These are phyloP conservation scores for Fusarium goolgardi DNA, from an alignment of 2,329 filamentous ascomycete species.

Conservation along the genomic window DNA sequence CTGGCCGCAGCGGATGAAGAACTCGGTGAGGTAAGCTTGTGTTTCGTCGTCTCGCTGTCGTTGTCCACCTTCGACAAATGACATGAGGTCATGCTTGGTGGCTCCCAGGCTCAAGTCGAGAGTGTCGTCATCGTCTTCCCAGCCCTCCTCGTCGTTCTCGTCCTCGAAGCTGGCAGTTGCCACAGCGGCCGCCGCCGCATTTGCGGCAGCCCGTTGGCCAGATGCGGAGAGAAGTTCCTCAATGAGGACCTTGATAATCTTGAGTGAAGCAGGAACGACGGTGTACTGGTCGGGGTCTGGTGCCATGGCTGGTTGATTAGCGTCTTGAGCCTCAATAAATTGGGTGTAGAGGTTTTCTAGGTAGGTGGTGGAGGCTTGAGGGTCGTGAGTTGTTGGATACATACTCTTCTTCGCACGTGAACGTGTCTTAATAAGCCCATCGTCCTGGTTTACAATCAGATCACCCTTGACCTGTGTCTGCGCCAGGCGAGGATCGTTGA, in stretches of 20 bases:
- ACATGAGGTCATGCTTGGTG: conserved; percentile 83
- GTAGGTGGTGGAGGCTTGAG: conserved; percentile 34
- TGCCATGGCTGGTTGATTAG: conserved; percentile 44
- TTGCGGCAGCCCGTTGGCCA: conserved; percentile 69
- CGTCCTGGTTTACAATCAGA: conserved; percentile 81
- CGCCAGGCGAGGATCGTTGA: conserved; percentile 83
- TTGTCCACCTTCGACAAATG: conserved; percentile 70
- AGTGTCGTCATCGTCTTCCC: conserved; percentile 85
- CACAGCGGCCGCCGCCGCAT: conserved; percentile 71
- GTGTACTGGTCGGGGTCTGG: conserved; percentile 90
- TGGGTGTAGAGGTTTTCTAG: conserved; percentile 38
- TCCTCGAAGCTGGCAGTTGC: conserved; percentile 69
- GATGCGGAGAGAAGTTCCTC: conserved; percentile 89
- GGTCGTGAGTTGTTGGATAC: conserved; percentile 45
- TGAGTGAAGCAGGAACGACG: conserved; percentile 85
- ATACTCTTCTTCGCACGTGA: conserved; percentile 86
- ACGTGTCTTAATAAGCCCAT: conserved; percentile 87
- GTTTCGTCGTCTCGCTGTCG: conserved; percentile 90
- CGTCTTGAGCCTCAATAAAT: conserved; percentile 34
- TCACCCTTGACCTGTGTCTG: conserved; percentile 92
- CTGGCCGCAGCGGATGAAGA: conserved; percentile 74
- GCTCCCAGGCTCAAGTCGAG: conserved; percentile 79
- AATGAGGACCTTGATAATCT: conserved; percentile 95
- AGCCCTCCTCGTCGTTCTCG: conserved; percentile 81
- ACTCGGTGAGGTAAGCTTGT: conserved; percentile 83